These are phyloP conservation scores for Aspergillus asperescens DNA, from an alignment of 495 filamentous ascomycete genomes.

Conservation along the genomic window DNA sequence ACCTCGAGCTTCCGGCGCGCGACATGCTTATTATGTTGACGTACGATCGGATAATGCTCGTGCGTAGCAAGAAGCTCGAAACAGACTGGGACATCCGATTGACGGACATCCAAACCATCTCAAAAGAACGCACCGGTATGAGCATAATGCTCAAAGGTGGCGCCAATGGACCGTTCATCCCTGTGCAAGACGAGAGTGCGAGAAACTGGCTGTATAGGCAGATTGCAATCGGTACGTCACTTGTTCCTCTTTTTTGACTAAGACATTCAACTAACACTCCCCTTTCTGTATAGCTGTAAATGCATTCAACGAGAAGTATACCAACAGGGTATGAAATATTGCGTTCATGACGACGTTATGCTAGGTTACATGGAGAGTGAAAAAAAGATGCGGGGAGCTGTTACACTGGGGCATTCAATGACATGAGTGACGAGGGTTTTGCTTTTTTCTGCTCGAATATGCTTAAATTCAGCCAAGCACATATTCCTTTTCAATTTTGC, in stretches of 20 bases:
- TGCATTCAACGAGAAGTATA: constrained; percentile 67
- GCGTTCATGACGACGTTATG: constrained; percentile 7
- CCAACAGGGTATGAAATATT: constrained; percentile 21
- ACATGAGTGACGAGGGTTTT: not conserved
- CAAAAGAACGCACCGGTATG: constrained; percentile 92
- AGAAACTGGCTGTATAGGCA: constrained; percentile 82
- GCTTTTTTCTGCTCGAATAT: not conserved
- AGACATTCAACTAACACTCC: constrained; percentile 14
- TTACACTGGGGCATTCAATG: not conserved
- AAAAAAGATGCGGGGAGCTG: not conserved
- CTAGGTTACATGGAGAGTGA: not conserved
- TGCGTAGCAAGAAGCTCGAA: constrained; percentile 73
- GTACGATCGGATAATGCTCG: constrained; percentile 84
- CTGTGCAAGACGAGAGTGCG: constrained; percentile 79
- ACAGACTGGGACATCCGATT: constrained; percentile 94
- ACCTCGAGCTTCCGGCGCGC: constrained; percentile 82
- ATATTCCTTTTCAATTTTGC: not conserved
- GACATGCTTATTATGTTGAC: constrained; percentile 96
- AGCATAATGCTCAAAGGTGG: constrained; percentile 82
- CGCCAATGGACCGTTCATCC: constrained; percentile 91
- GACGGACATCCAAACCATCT: constrained; percentile 94
- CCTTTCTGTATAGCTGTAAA: constrained; percentile 47
- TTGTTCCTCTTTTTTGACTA: not conserved
- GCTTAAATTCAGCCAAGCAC: not conserved
- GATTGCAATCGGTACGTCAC: constrained; percentile 52